Base-by-base conservation (phyloP, 129 eudicot genomes). In the Pseudognaphalium luteoalbum region DNA sequence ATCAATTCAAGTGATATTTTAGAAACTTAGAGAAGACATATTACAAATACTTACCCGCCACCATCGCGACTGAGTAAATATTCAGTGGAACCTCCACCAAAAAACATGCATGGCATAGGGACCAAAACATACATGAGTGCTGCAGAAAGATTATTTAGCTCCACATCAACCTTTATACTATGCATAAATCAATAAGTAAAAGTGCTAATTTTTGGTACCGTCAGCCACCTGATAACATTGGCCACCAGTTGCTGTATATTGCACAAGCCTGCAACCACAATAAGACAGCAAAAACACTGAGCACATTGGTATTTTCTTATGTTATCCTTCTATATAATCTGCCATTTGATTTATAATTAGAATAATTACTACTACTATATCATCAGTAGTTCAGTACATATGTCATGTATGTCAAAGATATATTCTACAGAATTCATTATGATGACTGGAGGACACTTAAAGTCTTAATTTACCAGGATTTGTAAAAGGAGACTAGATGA, bases 81-180 rank as follows among this genome's bases (percentile, higher is more conserved):
- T 75, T 93, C 97, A 73, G 98, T 93, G 78, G 98, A 77, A n/a
- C 98, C 97, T 29, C 98, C 97, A 72, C 98, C 98, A 78, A 93
- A 93, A 85, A 93, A 93, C 83, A 93, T 74, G 80, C 98, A 93
- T 60, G 98, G 98, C 98, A 93, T 93, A 5, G 98, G 98, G 68
- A 91, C 97, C 80, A 93, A 68, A 74, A 93, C 96, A 79, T 93
- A 93, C 96, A 91, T 91, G 34, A 93, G 96, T 84, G 98, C 98
- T 93, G 91, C 83, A 84, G 83, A 65, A 67, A 17, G 60, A 30
- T 78, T 10, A 78, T 60, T 30, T 50, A 57, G 35, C 35, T 66
- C 72, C 70, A 64, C 15, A 35, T 34, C 74, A 66, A 58, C 34
- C 34, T 56, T 32, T 12, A 68, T 66, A 51, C 30, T 59, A 73